A percentile compares a stretch with the other conserved stretches of the same genome.
phyloP scores from a whole-genome alignment of 345 rosid species.

The Pugionium dolabratum region DNA sequence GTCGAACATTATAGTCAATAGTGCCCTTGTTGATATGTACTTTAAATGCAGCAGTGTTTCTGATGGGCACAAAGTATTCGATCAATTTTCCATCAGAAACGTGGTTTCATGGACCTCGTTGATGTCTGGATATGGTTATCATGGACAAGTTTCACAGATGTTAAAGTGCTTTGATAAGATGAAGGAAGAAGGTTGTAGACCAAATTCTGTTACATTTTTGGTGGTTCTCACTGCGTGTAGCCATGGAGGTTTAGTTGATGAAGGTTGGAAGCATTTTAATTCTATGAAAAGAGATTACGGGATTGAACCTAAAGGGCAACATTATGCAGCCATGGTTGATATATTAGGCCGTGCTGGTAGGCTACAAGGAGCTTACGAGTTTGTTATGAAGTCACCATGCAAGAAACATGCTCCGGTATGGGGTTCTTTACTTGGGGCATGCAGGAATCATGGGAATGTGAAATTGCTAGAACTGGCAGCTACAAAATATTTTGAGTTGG shows the following conservation, averaged over 20 bases:
- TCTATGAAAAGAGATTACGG: conserved; percentile 62
- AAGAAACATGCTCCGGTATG: conserved; percentile 59
- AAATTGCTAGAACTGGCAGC: conserved; percentile 41
- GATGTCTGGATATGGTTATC: conserved; percentile 68
- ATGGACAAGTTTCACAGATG: conserved; percentile 65
- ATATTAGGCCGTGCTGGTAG: conserved; percentile 70
- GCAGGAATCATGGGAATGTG: conserved; percentile 62
- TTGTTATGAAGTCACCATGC: conserved; percentile 58
- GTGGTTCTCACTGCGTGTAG: conserved; percentile 74
- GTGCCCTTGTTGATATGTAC: conserved; percentile 76
- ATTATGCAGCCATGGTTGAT: conserved; percentile 75
- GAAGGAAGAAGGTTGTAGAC: conserved; percentile 57
- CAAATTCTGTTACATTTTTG: conserved; percentile 65
- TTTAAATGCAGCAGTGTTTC: conserved; percentile 65
- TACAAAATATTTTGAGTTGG: conserved; percentile 34
- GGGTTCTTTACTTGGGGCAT: conserved; percentile 77
- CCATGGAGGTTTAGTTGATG: conserved; percentile 67
- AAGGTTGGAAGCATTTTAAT: conserved; percentile 53
- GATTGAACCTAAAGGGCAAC: conserved; percentile 58
- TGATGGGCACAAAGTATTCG: conserved; percentile 54
- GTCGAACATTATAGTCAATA: conserved; percentile 57
- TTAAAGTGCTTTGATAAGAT: conserved; percentile 61
- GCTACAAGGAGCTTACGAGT: conserved; percentile 61
- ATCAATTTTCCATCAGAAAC: conserved; percentile 46
- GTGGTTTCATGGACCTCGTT: conserved; percentile 70